Evolutionary conservation across 73 alveolate genomes (phyloP).

Genomic region (Effrenium voratum): DNA sequence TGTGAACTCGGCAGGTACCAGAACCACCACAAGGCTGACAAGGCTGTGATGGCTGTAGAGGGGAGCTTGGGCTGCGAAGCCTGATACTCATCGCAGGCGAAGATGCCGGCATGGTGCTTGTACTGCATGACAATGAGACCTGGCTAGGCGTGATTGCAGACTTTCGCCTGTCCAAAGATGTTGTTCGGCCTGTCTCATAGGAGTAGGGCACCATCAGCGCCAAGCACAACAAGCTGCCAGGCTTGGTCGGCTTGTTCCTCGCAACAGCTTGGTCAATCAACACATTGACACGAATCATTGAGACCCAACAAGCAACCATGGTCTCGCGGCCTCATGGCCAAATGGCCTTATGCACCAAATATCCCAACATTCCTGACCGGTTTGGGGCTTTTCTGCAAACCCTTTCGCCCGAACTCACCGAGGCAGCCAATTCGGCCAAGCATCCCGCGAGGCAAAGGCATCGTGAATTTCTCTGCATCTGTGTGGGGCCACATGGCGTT

Average conservation of each 20-base stretch:
- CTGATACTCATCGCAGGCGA: constrained; percentile 50
- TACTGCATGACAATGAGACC: constrained; percentile 67
- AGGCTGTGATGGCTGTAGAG: too few species aligned
- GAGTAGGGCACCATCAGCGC: constrained; percentile 89
- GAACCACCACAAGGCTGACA: too few species aligned
- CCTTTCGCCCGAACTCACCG: too few species aligned
- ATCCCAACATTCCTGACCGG: too few species aligned
- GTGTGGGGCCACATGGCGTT: constrained; percentile 76
- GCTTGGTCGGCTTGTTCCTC: background rate
- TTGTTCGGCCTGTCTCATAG: constrained; percentile 89
- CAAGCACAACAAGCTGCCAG: constrained; percentile 52
- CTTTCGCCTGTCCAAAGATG: too few species aligned
- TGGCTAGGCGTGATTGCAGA: too few species aligned
- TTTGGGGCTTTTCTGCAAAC: too few species aligned
- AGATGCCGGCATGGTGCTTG: constrained; percentile 47
- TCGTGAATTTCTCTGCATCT: constrained; percentile 76
- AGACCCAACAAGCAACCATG: background rate
- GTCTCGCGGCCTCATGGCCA: too few species aligned
- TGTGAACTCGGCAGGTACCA: background rate
- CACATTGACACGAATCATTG: background rate
- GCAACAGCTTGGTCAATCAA: background rate
- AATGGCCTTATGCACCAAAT: too few species aligned
- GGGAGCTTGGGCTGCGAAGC: background rate
- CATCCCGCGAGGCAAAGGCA: constrained; percentile 79
- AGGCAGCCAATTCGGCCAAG: background rate